phyloP scores from a whole-genome alignment of 768 basidiomycete genomes.

The Phallus indusiatus region DNA sequence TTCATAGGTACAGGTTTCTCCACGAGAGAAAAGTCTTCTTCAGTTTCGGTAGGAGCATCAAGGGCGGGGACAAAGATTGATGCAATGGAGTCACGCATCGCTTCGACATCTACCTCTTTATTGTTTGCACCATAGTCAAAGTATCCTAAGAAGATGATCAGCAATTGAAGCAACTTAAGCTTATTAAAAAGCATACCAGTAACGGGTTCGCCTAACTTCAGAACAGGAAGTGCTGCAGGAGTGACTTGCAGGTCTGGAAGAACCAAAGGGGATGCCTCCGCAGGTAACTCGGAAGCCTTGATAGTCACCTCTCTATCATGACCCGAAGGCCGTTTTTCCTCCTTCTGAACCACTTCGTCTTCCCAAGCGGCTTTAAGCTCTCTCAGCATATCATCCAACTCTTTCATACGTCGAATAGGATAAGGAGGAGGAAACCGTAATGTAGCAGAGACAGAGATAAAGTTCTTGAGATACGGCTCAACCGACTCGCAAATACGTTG shows the following conservation, averaged over 20 bases:
- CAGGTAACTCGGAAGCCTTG: slow-evolving; percentile 13
- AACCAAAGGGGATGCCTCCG: not conserved
- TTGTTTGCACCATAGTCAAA: slow-evolving; percentile 25
- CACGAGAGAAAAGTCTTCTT: not conserved
- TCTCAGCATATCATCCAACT: slow-evolving; percentile 70
- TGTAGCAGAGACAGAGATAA: slow-evolving; percentile 90
- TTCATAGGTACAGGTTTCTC: slow-evolving; percentile 38
- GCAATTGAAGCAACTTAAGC: no score
- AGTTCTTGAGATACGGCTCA: slow-evolving; percentile 76
- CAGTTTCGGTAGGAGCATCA: not conserved
- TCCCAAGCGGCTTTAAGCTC: slow-evolving; percentile 71
- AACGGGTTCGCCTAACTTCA: not conserved
- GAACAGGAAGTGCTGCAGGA: not conserved
- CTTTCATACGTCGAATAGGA: slow-evolving; percentile 79
- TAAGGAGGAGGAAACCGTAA: slow-evolving; percentile 89
- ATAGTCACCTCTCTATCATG: slow-evolving; percentile 20
- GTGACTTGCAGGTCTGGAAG: not conserved
- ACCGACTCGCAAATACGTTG: slow-evolving; percentile 71
- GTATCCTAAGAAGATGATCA: slow-evolving; percentile 24
- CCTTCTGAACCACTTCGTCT: slow-evolving; percentile 72
- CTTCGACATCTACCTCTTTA: not conserved
- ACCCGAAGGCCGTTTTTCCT: slow-evolving; percentile 35
- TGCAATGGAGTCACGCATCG: slow-evolving; percentile 6
- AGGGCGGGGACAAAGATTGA: slow-evolving; percentile 3
- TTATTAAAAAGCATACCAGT: not conserved